Evolutionary conservation across 345 rosid genomes (phyloP).

Genomic region (thale cress (Arabidopsis thaliana)): TAIR10.1 NC_003074.8:8349001-8349500

Average conservation of each 20-base stretch:
- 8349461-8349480: background rate
- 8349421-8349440: background rate
- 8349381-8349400: background rate
- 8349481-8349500: background rate
- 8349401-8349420: slow-evolving; percentile 1
- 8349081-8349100: slow-evolving; percentile 72
- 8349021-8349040: slow-evolving; percentile 55
- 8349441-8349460: background rate
- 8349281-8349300: slow-evolving; percentile 75
- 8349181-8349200: slow-evolving; percentile 68
- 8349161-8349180: slow-evolving; percentile 70
- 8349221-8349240: slow-evolving; percentile 69
- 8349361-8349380: background rate
- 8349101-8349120: slow-evolving; percentile 80
- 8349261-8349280: slow-evolving; percentile 69
- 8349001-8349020: slow-evolving; percentile 58
- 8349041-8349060: slow-evolving; percentile 65
- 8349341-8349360: slow-evolving; percentile 53
- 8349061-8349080: slow-evolving; percentile 74
- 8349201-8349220: slow-evolving; percentile 74
- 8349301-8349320: slow-evolving; percentile 76
- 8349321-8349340: slow-evolving; percentile 82
- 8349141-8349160: slow-evolving; percentile 81
- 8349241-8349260: slow-evolving; percentile 67
- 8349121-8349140: slow-evolving; percentile 55